Conservation (phyloP, 305 asterid genomes). For the Coffea humblotiana region DNA sequence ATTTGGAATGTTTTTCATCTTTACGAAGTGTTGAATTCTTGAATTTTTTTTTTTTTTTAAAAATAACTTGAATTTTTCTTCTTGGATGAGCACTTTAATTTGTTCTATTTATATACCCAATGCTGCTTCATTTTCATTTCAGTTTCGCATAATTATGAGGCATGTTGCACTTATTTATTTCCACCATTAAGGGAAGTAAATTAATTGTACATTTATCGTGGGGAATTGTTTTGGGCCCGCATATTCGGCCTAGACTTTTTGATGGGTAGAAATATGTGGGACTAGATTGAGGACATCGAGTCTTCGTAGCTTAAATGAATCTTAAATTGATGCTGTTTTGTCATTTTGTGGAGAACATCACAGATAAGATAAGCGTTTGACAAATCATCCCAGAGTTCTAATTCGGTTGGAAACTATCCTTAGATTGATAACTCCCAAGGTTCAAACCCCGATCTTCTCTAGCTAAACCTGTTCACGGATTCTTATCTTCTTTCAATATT, state of each 20-base stretch:
- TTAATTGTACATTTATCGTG: neutral
- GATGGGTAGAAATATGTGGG: no score
- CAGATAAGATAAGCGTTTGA: neutral
- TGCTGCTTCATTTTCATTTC: conserved; percentile 8
- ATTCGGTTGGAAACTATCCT: no score
- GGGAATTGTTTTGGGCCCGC: neutral
- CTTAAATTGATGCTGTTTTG: no score
- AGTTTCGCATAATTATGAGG: conserved; percentile 4
- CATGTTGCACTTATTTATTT: conserved; percentile 9
- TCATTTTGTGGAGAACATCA: no score
- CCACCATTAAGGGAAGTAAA: neutral
- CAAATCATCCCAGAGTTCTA: no score
- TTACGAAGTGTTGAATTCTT: neutral
- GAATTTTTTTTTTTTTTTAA: neutral
- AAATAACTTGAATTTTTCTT: neutral
- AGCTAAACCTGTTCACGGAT: neutral
- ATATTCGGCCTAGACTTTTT: no score
- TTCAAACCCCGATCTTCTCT: no score
- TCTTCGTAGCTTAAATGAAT: no score
- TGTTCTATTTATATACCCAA: neutral
- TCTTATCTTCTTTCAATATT: neutral
- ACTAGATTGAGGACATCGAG: no score
- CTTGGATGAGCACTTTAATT: neutral
- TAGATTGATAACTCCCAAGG: no score
- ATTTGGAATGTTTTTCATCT: neutral